Evolutionary conservation across 2,329 filamentous ascomycete genomes (phyloP).

Genomic region (Penicillium sp.): DNA sequence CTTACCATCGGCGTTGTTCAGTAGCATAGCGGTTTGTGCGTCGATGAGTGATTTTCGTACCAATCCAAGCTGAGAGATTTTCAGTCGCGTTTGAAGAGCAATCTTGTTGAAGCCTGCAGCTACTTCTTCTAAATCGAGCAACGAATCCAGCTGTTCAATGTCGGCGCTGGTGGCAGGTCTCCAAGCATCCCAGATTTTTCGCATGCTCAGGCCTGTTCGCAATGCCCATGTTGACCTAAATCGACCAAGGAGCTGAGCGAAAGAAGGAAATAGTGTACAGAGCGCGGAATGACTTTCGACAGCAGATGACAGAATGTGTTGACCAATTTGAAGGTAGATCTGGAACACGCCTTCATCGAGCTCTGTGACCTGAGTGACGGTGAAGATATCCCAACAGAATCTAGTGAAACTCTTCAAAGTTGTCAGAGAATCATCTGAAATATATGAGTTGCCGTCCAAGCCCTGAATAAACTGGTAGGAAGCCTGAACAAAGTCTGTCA

Average conservation of each 20-base stretch:
- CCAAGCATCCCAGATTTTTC: slow-evolving; percentile 69
- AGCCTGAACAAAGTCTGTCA: slow-evolving; percentile 34
- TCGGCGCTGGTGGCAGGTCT: slow-evolving; percentile 55
- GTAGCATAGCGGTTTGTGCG: slow-evolving; percentile 34
- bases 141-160: slow-evolving; percentile 28
- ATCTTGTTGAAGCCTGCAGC: slow-evolving; percentile 35
- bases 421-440: slow-evolving; percentile 22
- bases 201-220: slow-evolving; percentile 74
- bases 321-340: slow-evolving; percentile 47
- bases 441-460: slow-evolving; percentile 24
- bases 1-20: slow-evolving; percentile 33
- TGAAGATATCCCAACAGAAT: slow-evolving; percentile 50
- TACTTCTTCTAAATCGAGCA: slow-evolving; percentile 34
- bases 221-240: slow-evolving; percentile 70
- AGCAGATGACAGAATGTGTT: slow-evolving; percentile 31
- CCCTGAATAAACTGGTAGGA: slow-evolving; percentile 33
- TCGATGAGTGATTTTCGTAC: slow-evolving; percentile 37
- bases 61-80: slow-evolving; percentile 32
- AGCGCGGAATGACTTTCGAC: slow-evolving; percentile 23
- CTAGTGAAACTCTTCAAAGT: slow-evolving; percentile 31
- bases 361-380: slow-evolving; percentile 35
- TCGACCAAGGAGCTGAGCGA: slow-evolving; percentile 40
- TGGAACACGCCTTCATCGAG: slow-evolving; percentile 54
- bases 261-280: slow-evolving; percentile 24
- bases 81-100: slow-evolving; percentile 33